Conservation (phyloP, 2,329 filamentous ascomycete species). For the Daldinia eschscholtzii region DNA sequence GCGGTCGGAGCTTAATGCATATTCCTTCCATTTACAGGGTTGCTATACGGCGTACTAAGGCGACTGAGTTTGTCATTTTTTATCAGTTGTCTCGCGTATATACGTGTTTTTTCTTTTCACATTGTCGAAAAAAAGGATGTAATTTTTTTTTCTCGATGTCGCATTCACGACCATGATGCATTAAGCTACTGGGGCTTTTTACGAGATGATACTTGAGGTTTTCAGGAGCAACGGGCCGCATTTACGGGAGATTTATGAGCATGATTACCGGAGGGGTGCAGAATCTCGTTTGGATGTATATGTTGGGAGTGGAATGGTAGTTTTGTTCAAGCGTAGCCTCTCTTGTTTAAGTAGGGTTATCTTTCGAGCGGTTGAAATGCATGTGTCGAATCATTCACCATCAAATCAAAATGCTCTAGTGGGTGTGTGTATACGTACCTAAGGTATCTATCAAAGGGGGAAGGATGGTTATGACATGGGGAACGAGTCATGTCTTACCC, state of each 20-base stretch:
- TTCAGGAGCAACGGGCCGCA: conserved; percentile 44
- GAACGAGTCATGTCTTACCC: conserved; percentile 17
- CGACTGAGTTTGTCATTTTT: conserved; percentile 19
- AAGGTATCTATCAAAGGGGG: neutral
- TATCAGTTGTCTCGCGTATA: conserved; percentile 38
- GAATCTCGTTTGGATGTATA: conserved; percentile 33
- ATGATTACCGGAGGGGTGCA: conserved; percentile 35
- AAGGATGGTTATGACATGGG: conserved; percentile 13
- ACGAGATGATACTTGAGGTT: conserved; percentile 39
- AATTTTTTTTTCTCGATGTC: conserved; percentile 38
- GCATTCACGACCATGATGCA: conserved; percentile 48
- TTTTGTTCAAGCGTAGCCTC: conserved; percentile 14
- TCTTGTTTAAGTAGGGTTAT: conserved; percentile 15
- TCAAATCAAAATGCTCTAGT: conserved; percentile 3
- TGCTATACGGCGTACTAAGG: conserved; percentile 6
- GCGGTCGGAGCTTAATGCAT: conserved; percentile 44
- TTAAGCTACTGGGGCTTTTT: conserved; percentile 39
- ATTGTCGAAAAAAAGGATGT: conserved; percentile 18
- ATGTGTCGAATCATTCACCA: conserved; percentile 22
- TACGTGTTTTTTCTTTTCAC: conserved; percentile 36
- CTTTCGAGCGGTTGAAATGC: conserved; percentile 26
- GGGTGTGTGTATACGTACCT: conserved; percentile 1
- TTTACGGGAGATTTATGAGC: conserved; percentile 47
- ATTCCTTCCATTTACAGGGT: neutral
- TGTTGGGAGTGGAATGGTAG: conserved; percentile 19